phyloP scores from a whole-genome alignment of 345 rosid genomes.

The Salix purpurea region DNA sequence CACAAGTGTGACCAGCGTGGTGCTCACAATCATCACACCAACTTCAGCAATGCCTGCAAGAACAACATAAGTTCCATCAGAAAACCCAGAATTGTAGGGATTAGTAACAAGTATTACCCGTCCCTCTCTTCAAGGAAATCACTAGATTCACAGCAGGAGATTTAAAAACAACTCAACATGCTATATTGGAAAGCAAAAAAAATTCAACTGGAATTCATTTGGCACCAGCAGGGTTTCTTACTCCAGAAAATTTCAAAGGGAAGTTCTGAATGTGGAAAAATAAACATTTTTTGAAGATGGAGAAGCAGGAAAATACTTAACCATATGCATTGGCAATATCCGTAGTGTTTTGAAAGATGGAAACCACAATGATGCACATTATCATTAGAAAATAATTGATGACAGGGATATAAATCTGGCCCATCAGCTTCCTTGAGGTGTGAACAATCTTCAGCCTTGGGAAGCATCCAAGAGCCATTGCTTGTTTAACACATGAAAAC shows the following conservation, averaged over 20 bases:
- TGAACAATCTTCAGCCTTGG: constrained; percentile 93
- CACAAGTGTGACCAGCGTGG: constrained; percentile 76
- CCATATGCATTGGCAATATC: constrained; percentile 99
- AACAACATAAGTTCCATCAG: constrained; percentile 10
- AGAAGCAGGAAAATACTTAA: constrained; percentile 23
- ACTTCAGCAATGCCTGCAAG: constrained; percentile 92
- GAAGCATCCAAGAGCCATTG: constrained; percentile 98
- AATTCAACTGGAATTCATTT: background rate
- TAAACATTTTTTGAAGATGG: background rate
- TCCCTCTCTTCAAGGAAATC: background rate
- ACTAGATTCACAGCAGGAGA: background rate
- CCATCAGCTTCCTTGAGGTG: constrained; percentile 78
- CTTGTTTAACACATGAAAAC: constrained; percentile 88
- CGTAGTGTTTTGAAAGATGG: constrained; percentile 78
- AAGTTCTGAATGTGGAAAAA: background rate
- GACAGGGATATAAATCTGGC: constrained; percentile 87
- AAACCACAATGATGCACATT: constrained; percentile 83
- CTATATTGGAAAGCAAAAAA: background rate
- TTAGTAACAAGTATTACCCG: background rate
- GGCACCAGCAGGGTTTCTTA: background rate
- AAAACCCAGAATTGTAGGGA: background rate
- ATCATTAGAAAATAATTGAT: constrained; percentile 91
- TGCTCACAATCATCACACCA: constrained; percentile 92
- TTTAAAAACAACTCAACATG: background rate
- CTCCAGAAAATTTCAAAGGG: background rate